phyloP scores from a whole-genome alignment of 192 early-diverging fungal species.

The Backusella westeae region DNA sequence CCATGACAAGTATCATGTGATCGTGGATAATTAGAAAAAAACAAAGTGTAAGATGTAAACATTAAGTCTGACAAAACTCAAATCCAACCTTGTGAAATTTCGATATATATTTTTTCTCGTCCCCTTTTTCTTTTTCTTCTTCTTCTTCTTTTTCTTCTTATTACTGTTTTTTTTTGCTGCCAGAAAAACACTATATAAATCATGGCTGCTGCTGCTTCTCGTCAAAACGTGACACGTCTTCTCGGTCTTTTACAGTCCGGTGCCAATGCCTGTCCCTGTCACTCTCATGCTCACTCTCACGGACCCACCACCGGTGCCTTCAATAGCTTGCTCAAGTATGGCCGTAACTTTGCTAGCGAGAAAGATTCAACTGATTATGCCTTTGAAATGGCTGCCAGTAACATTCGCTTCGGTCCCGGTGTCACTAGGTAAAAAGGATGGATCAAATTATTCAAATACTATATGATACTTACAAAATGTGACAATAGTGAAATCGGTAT shows the following conservation, averaged over 20 bases:
- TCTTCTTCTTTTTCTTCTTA: slow-evolving; percentile 8
- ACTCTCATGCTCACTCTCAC: slow-evolving; percentile 34
- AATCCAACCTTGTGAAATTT: not conserved
- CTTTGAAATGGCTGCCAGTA: slow-evolving; percentile 87
- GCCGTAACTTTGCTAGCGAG: slow-evolving; percentile 35
- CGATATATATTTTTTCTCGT: not conserved
- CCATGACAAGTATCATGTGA: slow-evolving; percentile 4
- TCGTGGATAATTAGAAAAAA: not conserved
- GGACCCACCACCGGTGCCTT: slow-evolving; percentile 20
- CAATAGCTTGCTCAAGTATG: slow-evolving; percentile 30
- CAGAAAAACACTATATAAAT: not conserved
- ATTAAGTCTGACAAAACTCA: not conserved
- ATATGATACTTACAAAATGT: not conserved
- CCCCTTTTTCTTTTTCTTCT: not conserved
- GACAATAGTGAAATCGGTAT: slow-evolving; percentile 70
- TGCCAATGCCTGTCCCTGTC: slow-evolving; percentile 35
- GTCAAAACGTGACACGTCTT: slow-evolving; percentile 32
- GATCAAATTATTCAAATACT: not conserved
- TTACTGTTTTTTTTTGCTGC: slow-evolving; percentile 7
- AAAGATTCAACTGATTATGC: slow-evolving; percentile 59
- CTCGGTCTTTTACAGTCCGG: slow-evolving; percentile 25
- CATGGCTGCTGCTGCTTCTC: slow-evolving; percentile 37
- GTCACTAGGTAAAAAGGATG: slow-evolving; percentile 54
- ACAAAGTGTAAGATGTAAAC: not conserved
- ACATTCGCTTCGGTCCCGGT: slow-evolving; percentile 82